Base-by-base conservation (phyloP, 345 rosid species). In the Angophora floribunda region DNA sequence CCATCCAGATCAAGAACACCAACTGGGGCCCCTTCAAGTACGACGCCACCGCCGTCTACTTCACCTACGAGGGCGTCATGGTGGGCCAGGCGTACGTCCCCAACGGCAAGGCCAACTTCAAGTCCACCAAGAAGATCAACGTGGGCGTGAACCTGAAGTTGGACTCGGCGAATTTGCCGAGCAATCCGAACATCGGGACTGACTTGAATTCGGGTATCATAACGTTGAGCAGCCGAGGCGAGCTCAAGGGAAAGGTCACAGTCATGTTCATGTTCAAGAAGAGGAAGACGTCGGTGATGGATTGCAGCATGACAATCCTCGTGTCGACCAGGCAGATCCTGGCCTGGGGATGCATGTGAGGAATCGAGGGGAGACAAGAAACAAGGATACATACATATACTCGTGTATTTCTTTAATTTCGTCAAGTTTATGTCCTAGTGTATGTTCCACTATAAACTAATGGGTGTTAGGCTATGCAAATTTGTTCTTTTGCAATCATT, bases 1-100 rank as follows among this genome's bases (percentile, higher is more conserved):
- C 89, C 51, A 59, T 90, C 63, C 84, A 75, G 85, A 32, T 90
- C 85, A 90, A 88, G 89, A 90, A 90, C 87, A 53, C 88, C 85
- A 90, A 90, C 82, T 89, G 87, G 79, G 90, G 90, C 3, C 87
- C 87, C 65, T 89, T 80, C 84, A 89, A 89, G 86, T 90, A 59
- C 52, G 91, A 88, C 36, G 36, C 41, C 24, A 85, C 87, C 82
- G 79, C 57, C 36, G 86, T 88, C 30, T 21, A 45, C 85, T 86
- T 90, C 87, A 61, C 79, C 28, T 90, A 87, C 79, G 78, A 52
- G 1, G 90, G 89, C 17, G 52, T 45, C 41, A 28, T 6, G 10
- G 90, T 90, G 16, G 91, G 90, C 22, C 67, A 44, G 59, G 85
- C 50, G 14, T 44, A 0, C 41, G 17, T 90, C 47, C 85, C 86